Percentiles rank a stretch among this genome's conserved stretches.
Evolutionary conservation across 2,329 filamentous ascomycete species (phyloP).

Genomic region (Fusarium lyarnte): DNA sequence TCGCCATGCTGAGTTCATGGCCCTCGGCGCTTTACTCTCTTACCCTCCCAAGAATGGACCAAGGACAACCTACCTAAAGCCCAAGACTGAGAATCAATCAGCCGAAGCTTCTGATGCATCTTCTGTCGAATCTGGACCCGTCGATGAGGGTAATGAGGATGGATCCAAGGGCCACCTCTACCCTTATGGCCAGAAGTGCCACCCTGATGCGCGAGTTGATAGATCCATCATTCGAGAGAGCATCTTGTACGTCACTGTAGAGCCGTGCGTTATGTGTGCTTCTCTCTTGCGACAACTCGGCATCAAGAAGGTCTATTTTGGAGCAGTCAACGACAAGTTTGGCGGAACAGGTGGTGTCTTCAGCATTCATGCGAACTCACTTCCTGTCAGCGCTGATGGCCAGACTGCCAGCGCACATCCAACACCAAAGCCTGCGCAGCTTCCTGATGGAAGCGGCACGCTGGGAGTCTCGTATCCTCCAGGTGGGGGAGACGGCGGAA

Average conservation of each 20-base stretch:
- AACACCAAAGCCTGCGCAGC: constrained; percentile 49
- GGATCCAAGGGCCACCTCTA: constrained; percentile 66
- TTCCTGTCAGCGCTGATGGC: constrained; percentile 50
- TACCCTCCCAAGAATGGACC: constrained; percentile 47
- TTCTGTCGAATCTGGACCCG: constrained; percentile 32
- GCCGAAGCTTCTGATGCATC: constrained; percentile 39
- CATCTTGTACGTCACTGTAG: constrained; percentile 94
- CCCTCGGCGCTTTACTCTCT: constrained; percentile 69
- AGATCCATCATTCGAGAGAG: constrained; percentile 74
- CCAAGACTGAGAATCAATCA: constrained; percentile 44
- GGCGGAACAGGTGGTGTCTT: constrained; percentile 95
- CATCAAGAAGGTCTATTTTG: constrained; percentile 92
- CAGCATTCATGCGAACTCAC: constrained; percentile 76
- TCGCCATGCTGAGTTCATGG: constrained; percentile 94
- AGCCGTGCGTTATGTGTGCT: constrained; percentile 99
- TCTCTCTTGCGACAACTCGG: constrained; percentile 88
- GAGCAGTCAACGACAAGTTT: constrained; percentile 95
- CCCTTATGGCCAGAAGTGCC: constrained; percentile 69
- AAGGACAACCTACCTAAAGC: constrained; percentile 47
- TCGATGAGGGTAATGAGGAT: constrained; percentile 62
- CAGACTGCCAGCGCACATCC: constrained; percentile 54
- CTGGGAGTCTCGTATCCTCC: constrained; percentile 51
- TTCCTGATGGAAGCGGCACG: constrained; percentile 50
- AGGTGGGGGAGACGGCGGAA: constrained; percentile 66
- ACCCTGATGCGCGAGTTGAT: constrained; percentile 66